phyloP scores from a whole-genome alignment of 2,329 filamentous ascomycete genomes.

The Aureobasidium vineae region DNA sequence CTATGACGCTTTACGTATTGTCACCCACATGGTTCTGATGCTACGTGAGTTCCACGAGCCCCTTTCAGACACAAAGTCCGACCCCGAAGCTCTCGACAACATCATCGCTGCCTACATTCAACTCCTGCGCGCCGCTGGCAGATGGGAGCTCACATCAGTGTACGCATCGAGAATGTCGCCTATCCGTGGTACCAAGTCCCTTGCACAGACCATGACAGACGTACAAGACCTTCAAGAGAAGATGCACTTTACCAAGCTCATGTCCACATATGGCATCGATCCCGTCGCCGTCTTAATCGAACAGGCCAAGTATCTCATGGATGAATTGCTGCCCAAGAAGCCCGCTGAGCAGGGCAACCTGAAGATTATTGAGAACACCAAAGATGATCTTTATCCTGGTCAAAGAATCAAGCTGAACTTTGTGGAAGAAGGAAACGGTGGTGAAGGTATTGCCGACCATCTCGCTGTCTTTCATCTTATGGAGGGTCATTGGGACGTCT shows the following conservation, averaged over 20 bases:
- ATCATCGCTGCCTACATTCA: conserved; percentile 80
- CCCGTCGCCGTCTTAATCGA: conserved; percentile 69
- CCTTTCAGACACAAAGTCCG: conserved; percentile 28
- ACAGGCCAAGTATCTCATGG: conserved; percentile 51
- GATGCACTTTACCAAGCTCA: conserved; percentile 66
- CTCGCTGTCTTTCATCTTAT: conserved; percentile 83
- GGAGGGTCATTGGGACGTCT: conserved; percentile 67
- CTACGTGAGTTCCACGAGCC: conserved; percentile 52
- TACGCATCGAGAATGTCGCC: conserved; percentile 78
- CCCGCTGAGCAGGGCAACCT: conserved; percentile 29
- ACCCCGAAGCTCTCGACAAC: conserved; percentile 52
- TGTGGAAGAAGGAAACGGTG: conserved; percentile 58
- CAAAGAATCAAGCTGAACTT: conserved; percentile 69
- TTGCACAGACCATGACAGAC: conserved; percentile 74
- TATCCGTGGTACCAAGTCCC: conserved; percentile 63
- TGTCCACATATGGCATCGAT: conserved; percentile 72
- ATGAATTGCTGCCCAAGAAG: conserved; percentile 29
- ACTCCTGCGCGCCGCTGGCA: conserved; percentile 67
- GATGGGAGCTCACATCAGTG: conserved; percentile 77
- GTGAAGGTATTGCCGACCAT: conserved; percentile 73
- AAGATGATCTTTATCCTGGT: conserved; percentile 52
- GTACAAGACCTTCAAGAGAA: conserved; percentile 66
- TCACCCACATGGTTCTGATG: conserved; percentile 60
- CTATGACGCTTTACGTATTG: conserved; percentile 46
- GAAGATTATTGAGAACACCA: conserved; percentile 54